Conservation (phyloP, 192 early-diverging fungal species). For the Globomyces pollinis-pini region DNA sequence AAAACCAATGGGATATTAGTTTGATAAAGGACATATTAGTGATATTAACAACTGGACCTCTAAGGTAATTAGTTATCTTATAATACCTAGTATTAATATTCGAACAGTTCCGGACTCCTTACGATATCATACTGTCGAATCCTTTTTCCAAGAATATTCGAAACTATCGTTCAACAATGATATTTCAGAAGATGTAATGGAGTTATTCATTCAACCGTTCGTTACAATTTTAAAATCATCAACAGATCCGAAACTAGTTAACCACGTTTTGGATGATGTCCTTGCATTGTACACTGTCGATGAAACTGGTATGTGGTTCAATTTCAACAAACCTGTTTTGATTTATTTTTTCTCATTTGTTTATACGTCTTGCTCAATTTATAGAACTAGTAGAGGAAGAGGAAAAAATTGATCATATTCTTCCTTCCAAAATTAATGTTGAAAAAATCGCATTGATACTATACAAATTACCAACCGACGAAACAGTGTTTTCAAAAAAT, state of each 20-base stretch:
- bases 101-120: slow-evolving; percentile 58
- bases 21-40: slow-evolving; percentile 42
- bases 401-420: too few relatives aligned
- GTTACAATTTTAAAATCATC: not conserved
- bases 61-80: slow-evolving; percentile 43
- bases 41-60: slow-evolving; percentile 49
- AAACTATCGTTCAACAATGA: slow-evolving; percentile 35
- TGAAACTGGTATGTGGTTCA: too few relatives aligned
- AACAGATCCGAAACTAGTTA: not conserved
- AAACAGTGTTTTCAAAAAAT: not conserved
- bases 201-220: not conserved
- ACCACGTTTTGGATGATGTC: slow-evolving; percentile 2
- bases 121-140: slow-evolving; percentile 63
- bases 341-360: too few relatives aligned
- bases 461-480: slow-evolving; percentile 5
- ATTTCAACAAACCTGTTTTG: too few relatives aligned
- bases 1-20: slow-evolving; percentile 47
- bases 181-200: not conserved
- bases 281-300: not conserved
- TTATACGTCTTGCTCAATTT: too few relatives aligned
- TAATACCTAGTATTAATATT: slow-evolving; percentile 42
- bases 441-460: not conserved
- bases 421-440: not conserved
- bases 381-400: too few relatives aligned
- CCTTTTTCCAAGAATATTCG: slow-evolving; percentile 64